A percentile compares a stretch with the other conserved stretches of the same genome.
phyloP scores from a whole-genome alignment of 768 basidiomycete species.

The Boletus vinaceobasis region DNA sequence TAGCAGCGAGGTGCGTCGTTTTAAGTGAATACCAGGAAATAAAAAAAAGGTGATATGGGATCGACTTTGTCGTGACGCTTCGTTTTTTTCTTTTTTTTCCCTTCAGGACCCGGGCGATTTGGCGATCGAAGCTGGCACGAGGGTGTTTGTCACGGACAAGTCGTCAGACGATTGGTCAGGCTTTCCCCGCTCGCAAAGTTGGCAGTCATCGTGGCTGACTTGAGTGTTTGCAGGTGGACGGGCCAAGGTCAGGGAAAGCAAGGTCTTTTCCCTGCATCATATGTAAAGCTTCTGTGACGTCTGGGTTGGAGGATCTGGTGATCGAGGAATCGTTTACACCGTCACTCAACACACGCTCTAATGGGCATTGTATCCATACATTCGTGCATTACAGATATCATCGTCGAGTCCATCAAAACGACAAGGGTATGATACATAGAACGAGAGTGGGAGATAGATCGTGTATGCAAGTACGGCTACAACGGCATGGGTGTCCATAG shows the following conservation, averaged over 20 bases:
- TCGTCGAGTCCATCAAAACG: conserved; percentile 22
- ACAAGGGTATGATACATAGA: conserved; percentile 30
- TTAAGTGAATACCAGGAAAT: background rate
- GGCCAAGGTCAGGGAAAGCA: conserved; percentile 57
- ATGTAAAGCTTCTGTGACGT: conserved; percentile 55
- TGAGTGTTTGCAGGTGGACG: conserved; percentile 53
- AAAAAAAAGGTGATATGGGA: background rate
- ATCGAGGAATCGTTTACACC: background rate
- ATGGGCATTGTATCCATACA: background rate
- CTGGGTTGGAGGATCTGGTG: too few relatives aligned
- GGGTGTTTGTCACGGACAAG: conserved; percentile 60
- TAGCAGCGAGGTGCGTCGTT: conserved; percentile 48
- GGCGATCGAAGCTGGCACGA: conserved; percentile 50
- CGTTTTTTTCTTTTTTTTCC: too few relatives aligned
- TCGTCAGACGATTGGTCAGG: conserved; percentile 76
- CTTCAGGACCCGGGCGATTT: conserved; percentile 68
- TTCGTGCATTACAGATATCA: conserved; percentile 9
- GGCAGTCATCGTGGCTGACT: background rate
- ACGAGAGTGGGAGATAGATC: conserved; percentile 31
- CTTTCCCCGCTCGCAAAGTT: background rate
- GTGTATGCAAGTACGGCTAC: conserved; percentile 23
- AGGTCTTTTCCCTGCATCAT: conserved; percentile 66
- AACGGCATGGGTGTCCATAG: conserved; percentile 23
- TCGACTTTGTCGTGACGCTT: background rate
- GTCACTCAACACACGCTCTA: background rate